Conservation (phyloP, 2,329 filamentous ascomycete genomes). For the Tolypocladium capitatum region DNA sequence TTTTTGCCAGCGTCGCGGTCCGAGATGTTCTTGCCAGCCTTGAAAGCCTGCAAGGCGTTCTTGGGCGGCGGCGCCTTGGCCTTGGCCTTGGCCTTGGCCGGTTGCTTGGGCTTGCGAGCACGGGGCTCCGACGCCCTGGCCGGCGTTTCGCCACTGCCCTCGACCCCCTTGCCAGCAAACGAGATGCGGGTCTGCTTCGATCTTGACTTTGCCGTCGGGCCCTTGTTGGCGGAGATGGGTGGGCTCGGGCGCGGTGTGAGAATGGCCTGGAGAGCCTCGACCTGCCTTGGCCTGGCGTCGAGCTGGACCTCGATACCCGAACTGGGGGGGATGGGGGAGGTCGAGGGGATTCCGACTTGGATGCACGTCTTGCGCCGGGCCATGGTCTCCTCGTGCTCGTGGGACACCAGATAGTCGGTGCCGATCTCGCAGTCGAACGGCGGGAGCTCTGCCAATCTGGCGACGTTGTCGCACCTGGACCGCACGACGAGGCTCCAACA, state of each 20-base stretch:
- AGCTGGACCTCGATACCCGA: slow-evolving; percentile 9
- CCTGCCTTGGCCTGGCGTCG: slow-evolving; percentile 24
- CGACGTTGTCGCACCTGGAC: slow-evolving; percentile 80
- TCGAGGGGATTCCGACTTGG: slow-evolving; percentile 15
- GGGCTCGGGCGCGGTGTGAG: slow-evolving; percentile 47
- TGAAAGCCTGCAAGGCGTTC: slow-evolving; percentile 28
- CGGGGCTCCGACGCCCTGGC: slow-evolving; percentile 16
- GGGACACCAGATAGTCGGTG: slow-evolving; percentile 32
- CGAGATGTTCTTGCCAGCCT: slow-evolving; percentile 25
- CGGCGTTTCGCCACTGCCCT: slow-evolving; percentile 7
- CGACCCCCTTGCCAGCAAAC: slow-evolving; percentile 19
- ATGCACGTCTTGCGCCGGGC: slow-evolving; percentile 23
- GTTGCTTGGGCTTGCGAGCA: slow-evolving; percentile 18
- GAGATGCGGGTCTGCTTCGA: slow-evolving; percentile 39
- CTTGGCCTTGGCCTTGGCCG: slow-evolving; percentile 22
- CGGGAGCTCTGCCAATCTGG: slow-evolving; percentile 52
- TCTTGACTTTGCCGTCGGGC: slow-evolving; percentile 21
- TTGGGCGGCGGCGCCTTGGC: slow-evolving; percentile 24
- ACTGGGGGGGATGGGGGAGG: slow-evolving; percentile 11
- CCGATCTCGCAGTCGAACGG: slow-evolving; percentile 43
- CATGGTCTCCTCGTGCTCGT: slow-evolving; percentile 26
- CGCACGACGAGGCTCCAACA: slow-evolving; percentile 87
- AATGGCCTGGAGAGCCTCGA: slow-evolving; percentile 34
- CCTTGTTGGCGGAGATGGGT: slow-evolving; percentile 26
- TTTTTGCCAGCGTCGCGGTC: slow-evolving; percentile 11